Conservation (phyloP, 2,329 filamentous ascomycete genomes). For the Huntiella decipiens region DNA sequence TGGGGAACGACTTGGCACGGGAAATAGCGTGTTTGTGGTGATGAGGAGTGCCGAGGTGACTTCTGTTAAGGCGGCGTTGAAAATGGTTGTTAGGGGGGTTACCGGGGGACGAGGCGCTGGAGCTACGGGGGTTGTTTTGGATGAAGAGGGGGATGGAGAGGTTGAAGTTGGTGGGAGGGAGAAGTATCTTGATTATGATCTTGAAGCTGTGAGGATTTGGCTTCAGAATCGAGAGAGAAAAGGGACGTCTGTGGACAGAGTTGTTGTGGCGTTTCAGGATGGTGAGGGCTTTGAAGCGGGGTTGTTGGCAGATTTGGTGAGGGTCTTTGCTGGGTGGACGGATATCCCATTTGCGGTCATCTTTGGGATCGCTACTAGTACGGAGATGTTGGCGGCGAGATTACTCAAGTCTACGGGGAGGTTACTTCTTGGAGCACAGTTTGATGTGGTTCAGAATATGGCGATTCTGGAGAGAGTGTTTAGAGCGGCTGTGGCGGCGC, state of each 20-base stretch:
- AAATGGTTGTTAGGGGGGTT: constrained; percentile 51
- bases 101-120: constrained; percentile 22
- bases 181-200: constrained; percentile 58
- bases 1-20: constrained; percentile 30
- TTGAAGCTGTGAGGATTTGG: constrained; percentile 50
- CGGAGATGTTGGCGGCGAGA: constrained; percentile 60
- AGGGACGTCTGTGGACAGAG: constrained; percentile 26
- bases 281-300: constrained; percentile 62
- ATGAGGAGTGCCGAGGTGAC: constrained; percentile 52
- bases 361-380: constrained; percentile 64
- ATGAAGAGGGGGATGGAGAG: constrained; percentile 3
- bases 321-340: constrained; percentile 47
- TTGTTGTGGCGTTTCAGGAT: constrained; percentile 60
- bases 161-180: constrained; percentile 17
- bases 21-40: constrained; percentile 39
- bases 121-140: neutral
- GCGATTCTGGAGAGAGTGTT: constrained; percentile 58
- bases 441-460: constrained; percentile 56
- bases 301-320: constrained; percentile 52
- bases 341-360: constrained; percentile 60
- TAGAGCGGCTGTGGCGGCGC: constrained; percentile 40
- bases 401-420: constrained; percentile 50
- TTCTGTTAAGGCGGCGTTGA: constrained; percentile 53
- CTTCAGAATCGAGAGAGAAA: constrained; percentile 22
- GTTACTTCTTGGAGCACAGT: constrained; percentile 49